Percentiles rank a stretch among this genome's conserved stretches.
Evolutionary conservation across 2,329 filamentous ascomycete species (phyloP).

Genomic region (Curvularia sp.): DNA sequence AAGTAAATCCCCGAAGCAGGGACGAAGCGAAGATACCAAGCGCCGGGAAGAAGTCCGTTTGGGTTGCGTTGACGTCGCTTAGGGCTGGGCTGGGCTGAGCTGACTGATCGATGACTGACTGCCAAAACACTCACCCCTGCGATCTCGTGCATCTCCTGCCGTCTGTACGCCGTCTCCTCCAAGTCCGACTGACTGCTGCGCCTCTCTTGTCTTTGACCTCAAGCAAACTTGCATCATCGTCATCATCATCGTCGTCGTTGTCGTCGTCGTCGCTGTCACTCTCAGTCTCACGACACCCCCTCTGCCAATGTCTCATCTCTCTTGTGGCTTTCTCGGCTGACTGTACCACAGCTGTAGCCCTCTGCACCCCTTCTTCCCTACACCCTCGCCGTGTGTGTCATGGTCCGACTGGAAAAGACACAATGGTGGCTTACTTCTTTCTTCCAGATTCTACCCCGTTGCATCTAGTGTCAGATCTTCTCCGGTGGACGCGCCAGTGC

Average conservation of each 20-base stretch:
- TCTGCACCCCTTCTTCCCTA: too few species aligned
- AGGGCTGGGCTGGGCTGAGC: background rate
- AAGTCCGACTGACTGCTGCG: background rate
- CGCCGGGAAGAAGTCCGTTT: background rate
- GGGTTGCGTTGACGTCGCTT: background rate
- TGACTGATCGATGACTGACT: constrained; percentile 1
- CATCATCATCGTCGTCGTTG: background rate
- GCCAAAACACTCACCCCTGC: background rate
- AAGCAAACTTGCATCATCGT: background rate
- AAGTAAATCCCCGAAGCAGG: constrained; percentile 7
- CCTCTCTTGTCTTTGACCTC: background rate
- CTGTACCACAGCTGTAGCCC: too few species aligned
- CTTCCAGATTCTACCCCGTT: background rate
- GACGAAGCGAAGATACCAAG: constrained; percentile 2
- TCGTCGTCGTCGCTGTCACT: background rate
- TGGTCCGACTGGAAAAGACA: background rate
- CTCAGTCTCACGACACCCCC: background rate
- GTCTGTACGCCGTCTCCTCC: background rate
- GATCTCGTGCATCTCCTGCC: background rate
- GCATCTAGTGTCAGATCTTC: background rate
- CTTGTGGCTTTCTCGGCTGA: background rate
- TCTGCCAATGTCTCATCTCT: background rate
- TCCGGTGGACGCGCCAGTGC: background rate
- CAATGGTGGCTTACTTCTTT: background rate
- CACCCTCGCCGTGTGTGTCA: too few species aligned